Evolutionary conservation across 129 eudicot genomes (phyloP), one percentile per base, ranked within the genome.

Genomic region (Helianthus tuberosus): DNA sequence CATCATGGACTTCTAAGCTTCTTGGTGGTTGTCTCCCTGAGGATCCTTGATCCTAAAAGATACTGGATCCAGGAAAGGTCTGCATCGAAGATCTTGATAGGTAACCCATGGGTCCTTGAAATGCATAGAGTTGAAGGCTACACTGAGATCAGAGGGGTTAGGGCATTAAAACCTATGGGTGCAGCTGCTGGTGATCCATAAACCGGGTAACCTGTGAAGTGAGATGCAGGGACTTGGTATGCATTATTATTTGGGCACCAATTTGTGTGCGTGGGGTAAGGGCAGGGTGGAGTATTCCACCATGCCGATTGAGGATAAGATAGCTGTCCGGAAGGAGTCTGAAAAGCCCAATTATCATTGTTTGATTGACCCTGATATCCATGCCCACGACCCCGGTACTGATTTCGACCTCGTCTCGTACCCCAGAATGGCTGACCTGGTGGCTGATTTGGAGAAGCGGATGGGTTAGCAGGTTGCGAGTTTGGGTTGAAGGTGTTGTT

Each of bases 171-270:
- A 52, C 59, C 59, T n/a, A 17, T 52, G 15, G 59, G 59, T 52
- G 59, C 59, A 52, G 25, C 59, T n/a, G 59, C 6, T 52, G 59
- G 25, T 15, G 59, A 52, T 52, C 59, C 59, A 52, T 52, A 52
- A 13, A 17, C 59, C 59, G 59, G 59, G 59, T 52, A n/a, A 17
- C 59, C 59, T 52, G 59, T 52, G 59, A 52, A 52, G 59, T 52
- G 59, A 8, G 59, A 17, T 14, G 59, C 59, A 52, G 59, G 59
- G 59, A 52, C 59, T 52, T 52, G 25, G 59, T 52, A 7, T 2
- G 59, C 59, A 52, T 52, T 52, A 17, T 52, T 17, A 52, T 52
- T 50, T 50, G 55, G 55, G 55, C n/a, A 15, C n/a, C 13, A n/a
- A 10, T 10, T 50, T 7, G n/a, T n/a, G 4, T n/a, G n/a, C 13